A percentile compares a stretch with the other conserved stretches of the same genome.
Evolutionary conservation across 1,139 yeast species (phyloP).

Genomic region (Yamadazyma aaseri): DNA sequence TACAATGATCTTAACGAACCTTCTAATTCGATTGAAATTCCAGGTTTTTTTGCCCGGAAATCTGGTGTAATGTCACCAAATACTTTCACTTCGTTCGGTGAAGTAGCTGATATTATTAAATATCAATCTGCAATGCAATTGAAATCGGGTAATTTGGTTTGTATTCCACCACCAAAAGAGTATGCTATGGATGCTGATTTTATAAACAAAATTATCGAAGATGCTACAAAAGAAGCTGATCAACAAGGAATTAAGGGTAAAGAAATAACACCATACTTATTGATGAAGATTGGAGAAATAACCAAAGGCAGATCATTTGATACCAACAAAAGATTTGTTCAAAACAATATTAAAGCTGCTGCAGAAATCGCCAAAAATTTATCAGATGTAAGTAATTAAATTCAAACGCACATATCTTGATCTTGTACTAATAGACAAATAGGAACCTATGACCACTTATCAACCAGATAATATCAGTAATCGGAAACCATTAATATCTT

Average conservation of each 20-base stretch:
- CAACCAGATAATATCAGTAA: neutral
- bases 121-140: conserved; percentile 52
- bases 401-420: conserved; percentile 5
- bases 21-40: conserved; percentile 41
- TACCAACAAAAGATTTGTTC: conserved; percentile 73
- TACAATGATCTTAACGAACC: conserved; percentile 36
- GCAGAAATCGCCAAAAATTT: conserved; percentile 63
- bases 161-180: conserved; percentile 77
- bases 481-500: neutral
- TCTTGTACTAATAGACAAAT: conserved; percentile 8
- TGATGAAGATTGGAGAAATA: conserved; percentile 59
- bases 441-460: conserved; percentile 3
- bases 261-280: conserved; percentile 73
- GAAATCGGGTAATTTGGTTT: conserved; percentile 69
- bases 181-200: conserved; percentile 55
- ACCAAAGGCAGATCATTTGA: conserved; percentile 71
- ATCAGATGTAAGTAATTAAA: conserved; percentile 28
- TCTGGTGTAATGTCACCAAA: conserved; percentile 76
- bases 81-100: conserved; percentile 47
- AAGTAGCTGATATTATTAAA: conserved; percentile 64
- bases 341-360: conserved; percentile 72
- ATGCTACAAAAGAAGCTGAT: conserved; percentile 61
- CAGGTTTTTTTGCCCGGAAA: conserved; percentile 80
- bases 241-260: conserved; percentile 61
- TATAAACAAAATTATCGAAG: conserved; percentile 55